A percentile compares a stretch with the other conserved stretches of the same genome.
Evolutionary conservation across 2,329 filamentous ascomycete species (phyloP).

Genomic region (Microascus cirrosus): DNA sequence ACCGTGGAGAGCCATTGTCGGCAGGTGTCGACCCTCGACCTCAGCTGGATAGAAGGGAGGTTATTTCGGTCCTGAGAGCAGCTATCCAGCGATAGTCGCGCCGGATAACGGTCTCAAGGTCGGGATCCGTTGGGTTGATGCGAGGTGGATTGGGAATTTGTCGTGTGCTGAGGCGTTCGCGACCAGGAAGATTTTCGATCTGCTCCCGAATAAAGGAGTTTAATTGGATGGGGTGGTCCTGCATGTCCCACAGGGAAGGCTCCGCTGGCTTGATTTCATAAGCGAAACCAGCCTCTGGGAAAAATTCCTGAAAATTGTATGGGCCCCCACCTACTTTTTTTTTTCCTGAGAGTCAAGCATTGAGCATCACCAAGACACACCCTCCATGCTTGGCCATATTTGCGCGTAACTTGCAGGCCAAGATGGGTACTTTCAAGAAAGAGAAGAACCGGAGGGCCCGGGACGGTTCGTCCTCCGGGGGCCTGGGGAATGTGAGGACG

Average conservation of each 20-base stretch:
- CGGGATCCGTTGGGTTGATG: not conserved
- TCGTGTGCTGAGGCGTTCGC: not conserved
- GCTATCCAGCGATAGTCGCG: not conserved
- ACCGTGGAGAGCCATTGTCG: constrained; percentile 16
- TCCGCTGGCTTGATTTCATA: not conserved
- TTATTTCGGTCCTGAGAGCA: not conserved
- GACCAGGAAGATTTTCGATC: constrained; percentile 3
- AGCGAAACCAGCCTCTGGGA: not conserved
- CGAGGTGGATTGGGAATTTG: not conserved
- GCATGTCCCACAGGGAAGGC: not conserved
- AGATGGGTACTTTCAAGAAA: constrained; percentile 88
- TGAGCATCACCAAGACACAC: not conserved
- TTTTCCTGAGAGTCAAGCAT: not conserved
- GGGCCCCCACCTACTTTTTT: constrained; percentile 1
- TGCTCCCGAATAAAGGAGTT: not conserved
- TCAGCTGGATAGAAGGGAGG: not conserved
- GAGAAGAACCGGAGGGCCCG: constrained; percentile 72
- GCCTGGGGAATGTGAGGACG: constrained; percentile 79
- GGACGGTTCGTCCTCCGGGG: constrained; percentile 76
- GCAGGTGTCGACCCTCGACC: not conserved
- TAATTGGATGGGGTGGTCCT: not conserved
- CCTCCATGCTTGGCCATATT: not conserved
- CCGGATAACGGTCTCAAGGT: not conserved
- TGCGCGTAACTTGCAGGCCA: constrained; percentile 4
- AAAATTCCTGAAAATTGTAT: not conserved